Conservation (phyloP, 2,329 filamentous ascomycete genomes). For the Curvularia verruculosa region DNA sequence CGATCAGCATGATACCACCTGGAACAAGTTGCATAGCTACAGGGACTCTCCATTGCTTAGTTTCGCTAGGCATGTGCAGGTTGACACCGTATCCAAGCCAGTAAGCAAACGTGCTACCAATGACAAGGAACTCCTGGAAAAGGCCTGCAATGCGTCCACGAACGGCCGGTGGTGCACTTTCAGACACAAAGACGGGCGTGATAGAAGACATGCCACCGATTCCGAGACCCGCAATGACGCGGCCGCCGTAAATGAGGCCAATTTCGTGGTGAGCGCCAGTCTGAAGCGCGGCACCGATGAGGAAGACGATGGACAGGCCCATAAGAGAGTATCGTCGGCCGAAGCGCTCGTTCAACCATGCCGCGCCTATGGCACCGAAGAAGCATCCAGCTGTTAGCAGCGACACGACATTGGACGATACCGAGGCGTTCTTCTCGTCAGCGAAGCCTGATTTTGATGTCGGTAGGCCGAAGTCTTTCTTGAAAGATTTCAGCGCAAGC, state of each 20-base stretch:
- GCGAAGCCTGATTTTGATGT: slow-evolving; percentile 14
- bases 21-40: slow-evolving; percentile 71
- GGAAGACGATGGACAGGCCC: slow-evolving; percentile 11
- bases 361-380: slow-evolving; percentile 16
- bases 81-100: slow-evolving; percentile 54
- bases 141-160: slow-evolving; percentile 63
- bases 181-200: slow-evolving; percentile 55
- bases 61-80: slow-evolving; percentile 52
- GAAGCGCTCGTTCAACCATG: slow-evolving; percentile 15
- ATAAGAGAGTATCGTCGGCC: slow-evolving; percentile 14
- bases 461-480: slow-evolving; percentile 15
- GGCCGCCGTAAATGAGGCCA: slow-evolving; percentile 22
- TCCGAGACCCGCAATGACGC: slow-evolving; percentile 60
- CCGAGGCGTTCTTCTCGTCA: slow-evolving; percentile 10
- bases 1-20: slow-evolving; percentile 61
- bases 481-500: slow-evolving; percentile 16
- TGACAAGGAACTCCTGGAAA: slow-evolving; percentile 58
- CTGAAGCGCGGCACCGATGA: slow-evolving; percentile 14
- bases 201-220: slow-evolving; percentile 61
- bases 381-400: slow-evolving; percentile 15
- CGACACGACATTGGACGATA: slow-evolving; percentile 14
- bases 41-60: slow-evolving; percentile 56
- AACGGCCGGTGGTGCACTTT: slow-evolving; percentile 63
- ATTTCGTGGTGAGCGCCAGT: slow-evolving; percentile 15
- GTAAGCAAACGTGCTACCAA: slow-evolving; percentile 38